Conservation (phyloP, 352 stramenopile genomes). For the Pythium guiyangense region DNA sequence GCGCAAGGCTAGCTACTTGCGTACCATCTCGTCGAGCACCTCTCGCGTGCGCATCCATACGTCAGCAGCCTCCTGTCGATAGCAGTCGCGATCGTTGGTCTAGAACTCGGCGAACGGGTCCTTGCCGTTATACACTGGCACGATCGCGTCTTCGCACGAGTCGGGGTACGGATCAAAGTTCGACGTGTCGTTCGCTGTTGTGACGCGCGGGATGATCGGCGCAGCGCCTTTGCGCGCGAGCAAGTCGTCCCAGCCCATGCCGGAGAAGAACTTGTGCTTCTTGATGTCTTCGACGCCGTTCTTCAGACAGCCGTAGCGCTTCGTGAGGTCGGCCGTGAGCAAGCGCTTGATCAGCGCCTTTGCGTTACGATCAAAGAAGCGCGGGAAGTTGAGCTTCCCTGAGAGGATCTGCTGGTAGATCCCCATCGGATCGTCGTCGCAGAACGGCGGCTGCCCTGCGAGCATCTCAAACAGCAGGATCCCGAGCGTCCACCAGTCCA, state of each 20-base stretch:
- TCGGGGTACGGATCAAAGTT: slow-evolving; percentile 98
- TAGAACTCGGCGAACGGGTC: slow-evolving; percentile 94
- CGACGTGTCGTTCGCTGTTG: slow-evolving; percentile 90
- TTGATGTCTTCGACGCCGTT: slow-evolving; percentile 95
- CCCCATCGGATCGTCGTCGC: slow-evolving; percentile 94
- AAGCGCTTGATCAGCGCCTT: slow-evolving; percentile 97
- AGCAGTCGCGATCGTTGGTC: slow-evolving; percentile 9
- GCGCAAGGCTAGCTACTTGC: too few relatives aligned
- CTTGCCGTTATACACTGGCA: slow-evolving; percentile 90
- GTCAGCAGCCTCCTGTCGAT: neutral
- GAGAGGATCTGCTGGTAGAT: slow-evolving; percentile 96
- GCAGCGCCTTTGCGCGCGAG: slow-evolving; percentile 85
- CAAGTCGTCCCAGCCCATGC: slow-evolving; percentile 90
- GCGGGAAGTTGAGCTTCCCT: slow-evolving; percentile 93
- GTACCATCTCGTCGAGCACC: too few relatives aligned
- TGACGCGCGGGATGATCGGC: slow-evolving; percentile 92
- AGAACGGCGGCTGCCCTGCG: slow-evolving; percentile 94
- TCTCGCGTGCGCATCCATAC: neutral
- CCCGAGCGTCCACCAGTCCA: slow-evolving; percentile 96
- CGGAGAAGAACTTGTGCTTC: slow-evolving; percentile 95
- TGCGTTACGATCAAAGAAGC: slow-evolving; percentile 93
- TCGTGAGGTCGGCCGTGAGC: slow-evolving; percentile 94
- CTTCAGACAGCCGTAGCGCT: slow-evolving; percentile 96
- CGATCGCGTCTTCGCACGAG: slow-evolving; percentile 84
- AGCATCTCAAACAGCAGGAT: slow-evolving; percentile 98